Conservation (phyloP, 371 early-diverging fungal genomes). For the Mortierella sp. region DNA sequence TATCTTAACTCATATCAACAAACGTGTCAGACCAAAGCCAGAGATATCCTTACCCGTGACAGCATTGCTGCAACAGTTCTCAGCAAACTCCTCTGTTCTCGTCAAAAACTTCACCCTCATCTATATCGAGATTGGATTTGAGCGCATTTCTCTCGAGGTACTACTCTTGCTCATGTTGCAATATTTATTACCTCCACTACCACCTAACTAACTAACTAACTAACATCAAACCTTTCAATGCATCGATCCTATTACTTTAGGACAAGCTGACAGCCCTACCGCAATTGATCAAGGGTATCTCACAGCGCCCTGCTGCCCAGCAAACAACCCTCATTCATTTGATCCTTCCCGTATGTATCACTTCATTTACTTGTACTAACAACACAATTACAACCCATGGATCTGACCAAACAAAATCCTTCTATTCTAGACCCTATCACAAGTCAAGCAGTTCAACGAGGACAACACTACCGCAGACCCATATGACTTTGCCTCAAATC, state of each 20-base stretch:
- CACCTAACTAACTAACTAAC: neutral
- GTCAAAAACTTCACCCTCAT: slow-evolving; percentile 81
- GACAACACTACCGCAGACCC: slow-evolving; percentile 64
- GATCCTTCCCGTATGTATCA: slow-evolving; percentile 66
- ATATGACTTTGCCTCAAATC: slow-evolving; percentile 67
- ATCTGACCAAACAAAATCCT: neutral
- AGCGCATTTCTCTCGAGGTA: slow-evolving; percentile 57
- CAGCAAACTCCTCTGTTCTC: slow-evolving; percentile 57
- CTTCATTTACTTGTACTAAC: neutral
- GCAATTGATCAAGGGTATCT: slow-evolving; percentile 68
- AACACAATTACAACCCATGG: neutral
- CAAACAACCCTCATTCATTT: slow-evolving; percentile 74
- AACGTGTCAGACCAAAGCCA: slow-evolving; percentile 76
- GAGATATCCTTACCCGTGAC: slow-evolving; percentile 74
- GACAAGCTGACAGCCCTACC: slow-evolving; percentile 62
- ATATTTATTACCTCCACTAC: neutral
- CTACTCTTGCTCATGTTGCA: slow-evolving; percentile 13
- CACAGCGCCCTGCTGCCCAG: slow-evolving; percentile 67
- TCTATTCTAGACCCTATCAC: slow-evolving; percentile 60
- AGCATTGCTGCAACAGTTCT: slow-evolving; percentile 66
- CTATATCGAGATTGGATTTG: slow-evolving; percentile 82
- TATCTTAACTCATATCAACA: slow-evolving; percentile 86
- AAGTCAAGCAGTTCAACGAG: slow-evolving; percentile 65
- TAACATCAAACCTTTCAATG: neutral
- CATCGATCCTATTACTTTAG: slow-evolving; percentile 7